Evolutionary conservation across 768 basidiomycete species (phyloP), one percentile per base, ranked within the genome.

Genomic region (Amanita subjunquillea): DNA sequence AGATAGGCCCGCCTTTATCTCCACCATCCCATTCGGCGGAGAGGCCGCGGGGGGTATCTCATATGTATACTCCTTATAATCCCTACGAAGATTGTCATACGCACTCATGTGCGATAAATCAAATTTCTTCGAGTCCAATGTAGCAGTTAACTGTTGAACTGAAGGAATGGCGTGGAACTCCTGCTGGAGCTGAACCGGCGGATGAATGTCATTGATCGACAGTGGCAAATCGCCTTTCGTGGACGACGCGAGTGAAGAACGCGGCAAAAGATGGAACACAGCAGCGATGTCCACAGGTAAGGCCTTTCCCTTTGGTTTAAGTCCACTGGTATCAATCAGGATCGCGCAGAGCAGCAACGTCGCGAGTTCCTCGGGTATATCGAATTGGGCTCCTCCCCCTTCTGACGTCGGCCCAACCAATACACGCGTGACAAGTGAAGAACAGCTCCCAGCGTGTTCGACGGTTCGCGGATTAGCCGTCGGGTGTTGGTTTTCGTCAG

Each of bases 31-130:
- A 10, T 30, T 36, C 15, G 46, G 15, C n/a, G n/a, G 44, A 25
- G 52, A 53, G 15, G 65, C 54, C 3, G 67, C 76, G 1, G 71
- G 76, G 1, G 71, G 62, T 2, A 83, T 75, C 0, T 70, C 65
- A 54, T 80, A 66, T 1, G 66, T 63, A 61, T 92, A 95, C 57
- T 95, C 83, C 65, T 99, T 98, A 74, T 93, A 99, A 68, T 99
- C 96, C n/a, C 96, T 72, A 10, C 91, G 76, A 4, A 99, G 76
- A 17, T 97, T 78, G 61, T 97, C 92, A 52, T 78, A 74, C 0
- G 81, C 79, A 6, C 69, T 70, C 15, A 97, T 73, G 56, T 81
- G 76, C 1, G 79, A 77, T 7, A 98, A 71, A 54, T 84, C 78
- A 3, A 60, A 59, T 63, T 98, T 99, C 67, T 79, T 79, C 2